Percentiles rank a stretch among this genome's conserved stretches.
phyloP scores from a whole-genome alignment of 1,139 yeast genomes.

The Sugiyamaella grinbergsii region DNA sequence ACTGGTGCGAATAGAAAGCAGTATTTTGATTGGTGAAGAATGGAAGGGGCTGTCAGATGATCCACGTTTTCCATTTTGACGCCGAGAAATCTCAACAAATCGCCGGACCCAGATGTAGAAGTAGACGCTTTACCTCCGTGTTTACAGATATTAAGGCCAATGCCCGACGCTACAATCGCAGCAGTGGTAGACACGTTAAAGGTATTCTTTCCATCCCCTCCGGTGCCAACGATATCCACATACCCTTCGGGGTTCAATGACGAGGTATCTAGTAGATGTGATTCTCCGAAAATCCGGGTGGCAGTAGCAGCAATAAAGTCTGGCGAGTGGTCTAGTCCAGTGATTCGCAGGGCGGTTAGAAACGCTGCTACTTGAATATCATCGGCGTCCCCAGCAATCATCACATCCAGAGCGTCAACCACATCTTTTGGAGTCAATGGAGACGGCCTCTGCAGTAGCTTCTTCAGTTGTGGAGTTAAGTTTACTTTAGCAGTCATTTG shows the following conservation, averaged over 20 bases:
- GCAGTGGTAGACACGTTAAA: constrained; percentile 95
- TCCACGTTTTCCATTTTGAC: constrained; percentile 73
- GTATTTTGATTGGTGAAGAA: constrained; percentile 59
- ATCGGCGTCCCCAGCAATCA: constrained; percentile 59
- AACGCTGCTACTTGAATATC: constrained; percentile 80
- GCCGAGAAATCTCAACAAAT: constrained; percentile 73
- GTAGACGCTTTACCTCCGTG: constrained; percentile 98
- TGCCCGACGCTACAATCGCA: constrained; percentile 92
- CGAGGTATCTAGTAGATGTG: constrained; percentile 36
- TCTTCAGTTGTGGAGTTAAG: constrained; percentile 64
- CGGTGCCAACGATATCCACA: constrained; percentile 94
- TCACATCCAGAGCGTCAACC: constrained; percentile 57
- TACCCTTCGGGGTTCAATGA: constrained; percentile 56
- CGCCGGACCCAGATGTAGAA: constrained; percentile 91
- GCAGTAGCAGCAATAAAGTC: constrained; percentile 87
- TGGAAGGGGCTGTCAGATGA: constrained; percentile 61
- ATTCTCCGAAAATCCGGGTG: constrained; percentile 58
- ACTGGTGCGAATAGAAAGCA: constrained; percentile 90
- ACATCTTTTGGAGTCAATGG: constrained; percentile 63
- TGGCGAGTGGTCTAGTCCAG: constrained; percentile 80
- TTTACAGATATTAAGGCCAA: constrained; percentile 77
- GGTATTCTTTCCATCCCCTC: constrained; percentile 97
- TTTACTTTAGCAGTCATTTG: constrained; percentile 19
- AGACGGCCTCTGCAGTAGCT: constrained; percentile 60
- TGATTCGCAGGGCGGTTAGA: constrained; percentile 69